phyloP scores from a whole-genome alignment of 306 rosid species.

The Acmispon strigosus region DNA sequence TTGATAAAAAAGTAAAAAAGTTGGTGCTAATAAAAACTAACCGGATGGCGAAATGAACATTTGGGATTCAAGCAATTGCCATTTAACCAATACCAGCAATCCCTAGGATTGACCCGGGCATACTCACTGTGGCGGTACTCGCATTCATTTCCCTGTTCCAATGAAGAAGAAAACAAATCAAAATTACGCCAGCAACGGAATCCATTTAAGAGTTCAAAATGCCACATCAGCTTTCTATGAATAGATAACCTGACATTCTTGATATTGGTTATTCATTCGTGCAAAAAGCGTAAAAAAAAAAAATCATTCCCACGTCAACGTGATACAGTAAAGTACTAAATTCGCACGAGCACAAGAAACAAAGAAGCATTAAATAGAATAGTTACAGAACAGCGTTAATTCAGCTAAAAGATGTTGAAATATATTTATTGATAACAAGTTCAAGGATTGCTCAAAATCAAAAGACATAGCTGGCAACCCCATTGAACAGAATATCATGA shows the following conservation, averaged over 20 bases:
- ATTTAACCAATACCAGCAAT: constrained; percentile 93
- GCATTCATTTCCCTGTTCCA: constrained; percentile 79
- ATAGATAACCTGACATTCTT: not conserved
- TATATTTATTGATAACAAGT: not conserved
- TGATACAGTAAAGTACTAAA: not conserved
- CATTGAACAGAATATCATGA: not conserved
- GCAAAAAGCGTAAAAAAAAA: not conserved
- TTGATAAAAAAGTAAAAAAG: not conserved
- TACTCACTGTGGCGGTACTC: constrained; percentile 96
- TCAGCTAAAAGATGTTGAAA: not conserved
- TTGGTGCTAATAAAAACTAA: constrained; percentile 29
- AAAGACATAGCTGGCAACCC: constrained; percentile 6
- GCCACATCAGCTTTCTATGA: not conserved
- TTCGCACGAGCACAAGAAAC: not conserved
- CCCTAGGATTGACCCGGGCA: constrained; percentile 93
- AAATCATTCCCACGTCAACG: not conserved
- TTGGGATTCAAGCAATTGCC: constrained; percentile 93
- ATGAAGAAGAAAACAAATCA: constrained; percentile 21
- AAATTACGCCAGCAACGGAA: not conserved
- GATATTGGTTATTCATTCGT: not conserved
- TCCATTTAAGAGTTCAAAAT: not conserved
- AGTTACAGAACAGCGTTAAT: not conserved
- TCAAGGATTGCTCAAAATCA: not conserved
- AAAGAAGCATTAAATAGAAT: not conserved
- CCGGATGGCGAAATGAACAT: constrained; percentile 95